Conservation (phyloP, 257 asterid genomes). For the Thymus mandschuricus region DNA sequence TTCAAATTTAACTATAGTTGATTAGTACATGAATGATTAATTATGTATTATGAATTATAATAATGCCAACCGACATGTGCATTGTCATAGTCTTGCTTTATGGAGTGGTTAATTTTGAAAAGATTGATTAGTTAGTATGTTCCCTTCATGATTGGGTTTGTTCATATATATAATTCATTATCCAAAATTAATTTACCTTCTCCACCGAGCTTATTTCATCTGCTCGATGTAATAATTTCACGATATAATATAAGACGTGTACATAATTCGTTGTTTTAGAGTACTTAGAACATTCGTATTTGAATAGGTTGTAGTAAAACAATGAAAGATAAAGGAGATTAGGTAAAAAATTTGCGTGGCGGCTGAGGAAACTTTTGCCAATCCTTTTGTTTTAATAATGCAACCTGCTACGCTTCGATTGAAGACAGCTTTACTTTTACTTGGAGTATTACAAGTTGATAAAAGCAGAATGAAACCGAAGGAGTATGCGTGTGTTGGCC, state of each 20-base stretch:
- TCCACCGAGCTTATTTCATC: not conserved
- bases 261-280: too few relatives aligned
- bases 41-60: not conserved
- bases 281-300: too few relatives aligned
- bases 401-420: conserved; percentile 28
- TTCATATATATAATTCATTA: not conserved
- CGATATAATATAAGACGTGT: too few relatives aligned
- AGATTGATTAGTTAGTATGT: conserved; percentile 6
- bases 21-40: not conserved
- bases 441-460: not conserved
- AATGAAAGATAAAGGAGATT: not conserved
- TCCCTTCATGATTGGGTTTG: not conserved
- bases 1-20: conserved; percentile 5
- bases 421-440: conserved; percentile 41
- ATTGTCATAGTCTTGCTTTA: not conserved
- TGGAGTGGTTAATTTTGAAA: conserved; percentile 23
- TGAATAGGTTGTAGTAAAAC: not conserved
- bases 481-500: not conserved
- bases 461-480: too few relatives aligned
- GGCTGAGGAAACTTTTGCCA: not conserved
- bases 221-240: not conserved
- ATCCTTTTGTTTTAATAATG: conserved; percentile 6
- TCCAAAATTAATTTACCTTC: conserved; percentile 5
- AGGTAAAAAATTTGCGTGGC: conserved; percentile 24
- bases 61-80: conserved; percentile 27